Percentiles rank a stretch among this genome's conserved stretches.
These are phyloP conservation scores for Phytopythium ostracodes DNA, from an alignment of 352 stramenopile species.

Conservation along the genomic window DNA sequence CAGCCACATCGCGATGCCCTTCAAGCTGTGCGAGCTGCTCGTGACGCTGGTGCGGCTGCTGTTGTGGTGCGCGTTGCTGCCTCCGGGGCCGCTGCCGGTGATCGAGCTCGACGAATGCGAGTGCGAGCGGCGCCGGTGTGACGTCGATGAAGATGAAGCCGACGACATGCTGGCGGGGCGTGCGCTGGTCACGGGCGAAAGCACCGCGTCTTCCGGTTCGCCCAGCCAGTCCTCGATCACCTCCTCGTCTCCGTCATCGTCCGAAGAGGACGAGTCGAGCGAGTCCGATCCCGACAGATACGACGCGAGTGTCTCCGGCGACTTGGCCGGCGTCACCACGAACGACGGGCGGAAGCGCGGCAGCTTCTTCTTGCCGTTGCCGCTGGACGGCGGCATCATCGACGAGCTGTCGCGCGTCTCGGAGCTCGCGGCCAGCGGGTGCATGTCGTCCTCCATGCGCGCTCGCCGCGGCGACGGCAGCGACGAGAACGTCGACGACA, in stretches of 20 bases:
- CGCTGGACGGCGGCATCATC: neutral
- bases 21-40: slow-evolving; percentile 59
- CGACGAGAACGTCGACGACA: slow-evolving; percentile 13
- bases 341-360: slow-evolving; percentile 29
- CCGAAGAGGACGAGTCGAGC: slow-evolving; percentile 27
- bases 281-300: slow-evolving; percentile 39
- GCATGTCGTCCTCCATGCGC: slow-evolving; percentile 8
- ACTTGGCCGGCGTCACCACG: slow-evolving; percentile 16
- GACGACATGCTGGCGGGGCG: slow-evolving; percentile 45
- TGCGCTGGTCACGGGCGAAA: slow-evolving; percentile 36
- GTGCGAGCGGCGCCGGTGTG: slow-evolving; percentile 25
- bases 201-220: slow-evolving; percentile 55
- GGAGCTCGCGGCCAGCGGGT: slow-evolving; percentile 6
- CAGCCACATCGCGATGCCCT: slow-evolving; percentile 58
- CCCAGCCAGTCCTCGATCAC: slow-evolving; percentile 76
- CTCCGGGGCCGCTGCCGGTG: slow-evolving; percentile 15
- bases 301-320: slow-evolving; percentile 13
- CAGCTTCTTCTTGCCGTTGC: slow-evolving; percentile 20
- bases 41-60: slow-evolving; percentile 30
- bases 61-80: slow-evolving; percentile 33
- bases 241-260: slow-evolving; percentile 51
- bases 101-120: slow-evolving; percentile 29
- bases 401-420: slow-evolving; percentile 8
- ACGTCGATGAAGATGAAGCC: slow-evolving; percentile 40
- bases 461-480: slow-evolving; percentile 7